These are phyloP conservation scores for Durotheca rogersii DNA, from an alignment of 495 filamentous ascomycete genomes.

Conservation along the genomic window DNA sequence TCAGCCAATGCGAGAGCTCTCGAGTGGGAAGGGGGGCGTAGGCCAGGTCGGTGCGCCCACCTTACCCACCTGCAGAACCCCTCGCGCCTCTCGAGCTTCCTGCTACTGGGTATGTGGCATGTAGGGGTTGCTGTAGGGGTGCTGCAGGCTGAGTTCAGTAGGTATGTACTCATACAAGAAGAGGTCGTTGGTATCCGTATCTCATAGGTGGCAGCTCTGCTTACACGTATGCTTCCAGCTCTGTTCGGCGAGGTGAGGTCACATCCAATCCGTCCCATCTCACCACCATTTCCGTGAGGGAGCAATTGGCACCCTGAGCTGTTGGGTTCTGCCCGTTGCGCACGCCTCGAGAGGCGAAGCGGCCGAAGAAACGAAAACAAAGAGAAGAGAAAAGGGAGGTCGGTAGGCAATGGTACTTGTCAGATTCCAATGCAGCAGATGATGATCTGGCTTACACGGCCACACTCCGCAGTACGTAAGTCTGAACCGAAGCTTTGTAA, in stretches of 20 bases:
- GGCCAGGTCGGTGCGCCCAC: conserved; percentile 23
- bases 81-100: conserved; percentile 22
- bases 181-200: conserved; percentile 9
- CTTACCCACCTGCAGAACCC: conserved; percentile 35
- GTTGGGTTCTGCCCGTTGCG: not conserved
- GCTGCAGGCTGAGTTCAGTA: conserved; percentile 14
- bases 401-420: conserved; percentile 1
- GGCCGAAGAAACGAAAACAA: conserved; percentile 9
- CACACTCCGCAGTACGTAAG: conserved; percentile 15
- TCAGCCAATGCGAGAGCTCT: conserved; percentile 33
- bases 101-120: conserved; percentile 7
- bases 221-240: conserved; percentile 6
- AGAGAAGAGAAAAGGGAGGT: conserved; percentile 11
- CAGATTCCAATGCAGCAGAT: not conserved
- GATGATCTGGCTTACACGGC: conserved; percentile 28
- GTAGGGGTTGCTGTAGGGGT: not conserved
- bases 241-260: conserved; percentile 16
- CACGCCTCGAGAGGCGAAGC: conserved; percentile 1
- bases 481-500: conserved; percentile 19
- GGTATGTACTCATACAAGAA: not conserved
- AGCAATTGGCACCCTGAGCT: conserved; percentile 3
- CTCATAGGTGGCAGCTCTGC: conserved; percentile 20
- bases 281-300: conserved; percentile 9
- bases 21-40: conserved; percentile 4
- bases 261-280: conserved; percentile 12